Evolutionary conservation across 2,329 filamentous ascomycete species (phyloP).

Genomic region (Colletotrichum limetticola): DNA sequence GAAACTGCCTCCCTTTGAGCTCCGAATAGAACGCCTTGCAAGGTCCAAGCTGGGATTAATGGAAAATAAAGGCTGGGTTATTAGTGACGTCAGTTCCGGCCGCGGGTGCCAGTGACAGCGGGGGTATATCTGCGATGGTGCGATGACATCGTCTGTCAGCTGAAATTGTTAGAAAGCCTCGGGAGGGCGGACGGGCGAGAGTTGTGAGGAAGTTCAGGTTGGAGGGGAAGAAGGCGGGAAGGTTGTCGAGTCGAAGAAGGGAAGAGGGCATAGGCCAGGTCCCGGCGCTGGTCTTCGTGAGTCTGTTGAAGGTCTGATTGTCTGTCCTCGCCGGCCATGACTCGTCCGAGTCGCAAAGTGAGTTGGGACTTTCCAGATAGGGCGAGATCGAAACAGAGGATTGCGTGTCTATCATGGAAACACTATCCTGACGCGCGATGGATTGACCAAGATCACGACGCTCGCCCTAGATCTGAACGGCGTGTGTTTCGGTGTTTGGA

Average conservation of each 20-base stretch:
- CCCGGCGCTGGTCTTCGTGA: background rate
- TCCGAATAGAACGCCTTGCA: conserved; percentile 22
- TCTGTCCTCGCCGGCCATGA: conserved; percentile 14
- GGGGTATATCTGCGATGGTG: conserved; percentile 1
- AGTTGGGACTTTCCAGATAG: conserved; percentile 33
- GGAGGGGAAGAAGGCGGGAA: background rate
- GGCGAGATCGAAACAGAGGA: conserved; percentile 34
- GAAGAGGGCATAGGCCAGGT: conserved; percentile 11
- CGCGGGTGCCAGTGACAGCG: conserved; percentile 22
- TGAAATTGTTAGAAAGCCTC: conserved; percentile 28
- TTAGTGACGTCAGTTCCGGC: conserved; percentile 31
- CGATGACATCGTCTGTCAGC: conserved; percentile 33
- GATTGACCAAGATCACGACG: conserved; percentile 21
- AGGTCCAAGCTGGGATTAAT: conserved; percentile 29
- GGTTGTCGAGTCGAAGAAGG: conserved; percentile 12
- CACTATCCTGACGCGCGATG: conserved; percentile 25
- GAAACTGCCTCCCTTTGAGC: conserved; percentile 17
- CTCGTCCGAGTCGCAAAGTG: conserved; percentile 31
- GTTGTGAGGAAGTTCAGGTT: background rate
- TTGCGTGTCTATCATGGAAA: conserved; percentile 32
- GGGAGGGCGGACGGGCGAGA: conserved; percentile 9
- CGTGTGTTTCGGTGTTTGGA: conserved; percentile 24
- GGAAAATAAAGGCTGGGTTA: background rate
- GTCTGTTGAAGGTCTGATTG: conserved; percentile 13
- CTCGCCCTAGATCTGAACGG: conserved; percentile 27